phyloP scores from a whole-genome alignment of 108 stramenopile genomes.

The Parietichytrium sp. region DNA sequence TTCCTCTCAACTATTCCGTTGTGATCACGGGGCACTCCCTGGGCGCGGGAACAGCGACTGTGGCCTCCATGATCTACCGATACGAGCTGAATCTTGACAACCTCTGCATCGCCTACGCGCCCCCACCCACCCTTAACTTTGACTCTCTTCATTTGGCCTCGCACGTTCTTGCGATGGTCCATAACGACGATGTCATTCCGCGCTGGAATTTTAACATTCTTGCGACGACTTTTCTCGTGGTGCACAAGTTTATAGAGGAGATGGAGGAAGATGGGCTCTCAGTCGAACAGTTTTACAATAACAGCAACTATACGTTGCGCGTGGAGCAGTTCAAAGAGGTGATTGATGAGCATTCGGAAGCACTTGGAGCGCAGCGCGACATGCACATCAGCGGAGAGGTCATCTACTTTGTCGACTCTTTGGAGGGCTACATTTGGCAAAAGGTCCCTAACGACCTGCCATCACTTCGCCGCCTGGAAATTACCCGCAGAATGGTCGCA shows the following conservation, averaged over 20 bases:
- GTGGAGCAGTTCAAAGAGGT: not conserved
- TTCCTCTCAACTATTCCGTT: not conserved
- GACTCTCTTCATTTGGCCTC: not conserved
- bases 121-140: not conserved
- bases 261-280: not conserved
- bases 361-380: slow-evolving; percentile 16
- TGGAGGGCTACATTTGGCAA: not conserved
- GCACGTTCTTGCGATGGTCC: not conserved
- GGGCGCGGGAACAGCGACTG: slow-evolving; percentile 8
- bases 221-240: not conserved
- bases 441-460: not conserved
- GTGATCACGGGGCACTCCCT: slow-evolving; percentile 14
- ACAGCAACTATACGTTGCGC: not conserved
- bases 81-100: not conserved
- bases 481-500: not conserved
- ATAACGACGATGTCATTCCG: not conserved
- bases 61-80: slow-evolving; percentile 19
- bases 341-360: not conserved
- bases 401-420: not conserved
- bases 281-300: slow-evolving; percentile 21
- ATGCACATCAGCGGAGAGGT: slow-evolving; percentile 14
- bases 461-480: not conserved
- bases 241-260: not conserved
- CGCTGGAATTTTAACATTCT: slow-evolving; percentile 13
- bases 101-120: not conserved